Evolutionary conservation across 768 basidiomycete species (phyloP), one percentile per base, ranked within the genome.

Genomic region (Suillus discolor): DNA sequence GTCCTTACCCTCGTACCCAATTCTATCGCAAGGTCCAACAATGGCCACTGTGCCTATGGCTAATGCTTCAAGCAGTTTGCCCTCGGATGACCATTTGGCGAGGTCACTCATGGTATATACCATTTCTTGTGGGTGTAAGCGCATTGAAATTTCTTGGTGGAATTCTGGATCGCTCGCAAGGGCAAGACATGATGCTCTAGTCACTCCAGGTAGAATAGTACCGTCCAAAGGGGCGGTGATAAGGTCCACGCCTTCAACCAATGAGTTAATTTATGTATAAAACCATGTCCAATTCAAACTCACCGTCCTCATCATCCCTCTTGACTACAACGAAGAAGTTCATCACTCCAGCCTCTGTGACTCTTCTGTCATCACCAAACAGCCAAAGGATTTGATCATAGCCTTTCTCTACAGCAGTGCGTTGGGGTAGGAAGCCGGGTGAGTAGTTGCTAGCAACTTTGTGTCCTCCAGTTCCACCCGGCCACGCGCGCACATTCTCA

Each of bases 161-260:
- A 83, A 83, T 0, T 81, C 79, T 68, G 93, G 92, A 11, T 87
- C 88, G 18, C 85, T 79, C 6, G 87, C 85, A 51, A 98, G 88
- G 0, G 82, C 71, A 47, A 97, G 84, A 51, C 93, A 88, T 34
- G 93, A 95, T 71, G 92, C 91, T 67, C 96, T 89, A 8, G 96
- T 97, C 31, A 98, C 88, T 54, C 96, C 94, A 2, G 96, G 95
- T 2, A 99, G 86, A 71, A 98, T 94, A 78, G 93, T 91, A 60
- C 96, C 95, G 73, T 92, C 94, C 66, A 97, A 79, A 16, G 94
- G 91, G 2, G 96, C 93, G 1, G 97, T 97, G 68, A 94, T 82
- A 62, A 97, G 83, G 74, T 98, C 94, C 65, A 87, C 75, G n/a
- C 81, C 90, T 92, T 70, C 44, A 45, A 55, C 20, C 42, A n/a